These are phyloP conservation scores for Epichloe sylvatica DNA, from an alignment of 2,329 filamentous ascomycete genomes.

Conservation along the genomic window DNA sequence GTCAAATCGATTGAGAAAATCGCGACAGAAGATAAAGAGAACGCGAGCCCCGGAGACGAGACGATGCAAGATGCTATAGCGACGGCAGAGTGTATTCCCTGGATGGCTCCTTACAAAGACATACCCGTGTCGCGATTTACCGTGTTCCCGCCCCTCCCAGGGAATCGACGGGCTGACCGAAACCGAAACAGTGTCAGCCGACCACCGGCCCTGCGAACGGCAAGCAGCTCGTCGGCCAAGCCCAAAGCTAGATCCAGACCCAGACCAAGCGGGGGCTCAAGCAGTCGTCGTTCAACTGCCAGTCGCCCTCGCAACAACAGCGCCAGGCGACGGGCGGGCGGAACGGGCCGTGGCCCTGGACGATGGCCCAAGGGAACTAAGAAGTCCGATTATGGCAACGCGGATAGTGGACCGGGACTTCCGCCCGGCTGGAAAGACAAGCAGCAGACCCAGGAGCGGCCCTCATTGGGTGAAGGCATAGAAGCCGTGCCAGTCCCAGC, in stretches of 20 bases:
- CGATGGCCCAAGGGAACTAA: conserved; percentile 56
- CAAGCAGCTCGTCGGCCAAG: conserved; percentile 25
- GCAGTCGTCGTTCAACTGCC: conserved; percentile 17
- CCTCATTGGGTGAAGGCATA: conserved; percentile 8
- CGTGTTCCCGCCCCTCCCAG: conserved; percentile 55
- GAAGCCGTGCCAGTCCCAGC: conserved; percentile 5
- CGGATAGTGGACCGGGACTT: conserved; percentile 49
- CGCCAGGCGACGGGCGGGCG: conserved; percentile 41
- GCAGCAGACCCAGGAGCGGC: conserved; percentile 10
- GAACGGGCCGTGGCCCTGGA: conserved; percentile 50
- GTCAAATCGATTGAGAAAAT: conserved; percentile 18
- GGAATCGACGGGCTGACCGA: conserved; percentile 33
- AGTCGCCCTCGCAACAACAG: conserved; percentile 28
- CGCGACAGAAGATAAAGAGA: conserved; percentile 20
- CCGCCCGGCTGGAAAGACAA: conserved; percentile 41
- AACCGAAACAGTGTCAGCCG: conserved; percentile 28
- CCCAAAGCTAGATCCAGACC: conserved; percentile 25
- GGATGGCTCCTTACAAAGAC: conserved; percentile 34
- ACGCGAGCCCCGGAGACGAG: conserved; percentile 13
- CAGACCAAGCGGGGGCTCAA: conserved; percentile 22
- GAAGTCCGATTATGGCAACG: conserved; percentile 54
- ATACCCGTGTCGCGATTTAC: conserved; percentile 64
- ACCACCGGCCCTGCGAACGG: conserved; percentile 22
- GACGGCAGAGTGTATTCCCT: conserved; percentile 20
- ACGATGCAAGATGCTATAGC: conserved; percentile 14